Evolutionary conservation across 108 stramenopile genomes (phyloP).

Genomic region (Aurantiochytrium sp.): DNA sequence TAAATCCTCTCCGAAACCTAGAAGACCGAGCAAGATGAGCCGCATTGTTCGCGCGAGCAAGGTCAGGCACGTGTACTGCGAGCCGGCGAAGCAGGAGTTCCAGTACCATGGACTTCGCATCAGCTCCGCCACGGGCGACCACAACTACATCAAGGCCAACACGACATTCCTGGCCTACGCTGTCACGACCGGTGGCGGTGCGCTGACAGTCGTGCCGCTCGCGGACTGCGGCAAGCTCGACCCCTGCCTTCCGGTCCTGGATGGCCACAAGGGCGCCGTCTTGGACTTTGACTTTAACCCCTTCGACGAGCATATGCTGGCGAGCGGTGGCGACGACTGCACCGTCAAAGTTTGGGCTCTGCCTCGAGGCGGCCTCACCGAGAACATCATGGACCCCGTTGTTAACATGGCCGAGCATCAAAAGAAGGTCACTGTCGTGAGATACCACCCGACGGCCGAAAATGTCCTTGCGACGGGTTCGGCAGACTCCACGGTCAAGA

Average conservation of each 20-base stretch:
- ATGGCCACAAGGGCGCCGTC: slow-evolving; percentile 84
- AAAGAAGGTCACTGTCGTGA: slow-evolving; percentile 82
- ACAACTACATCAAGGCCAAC: slow-evolving; percentile 97
- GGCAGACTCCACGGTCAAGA: slow-evolving; percentile 81
- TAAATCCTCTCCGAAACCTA: background rate
- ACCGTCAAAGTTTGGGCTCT: slow-evolving; percentile 94
- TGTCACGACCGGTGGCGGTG: slow-evolving; percentile 86
- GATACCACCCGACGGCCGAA: slow-evolving; percentile 82
- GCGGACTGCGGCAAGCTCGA: slow-evolving; percentile 77
- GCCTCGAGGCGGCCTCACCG: slow-evolving; percentile 79
- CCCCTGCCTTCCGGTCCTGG: slow-evolving; percentile 64
- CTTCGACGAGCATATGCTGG: slow-evolving; percentile 89
- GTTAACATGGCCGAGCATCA: slow-evolving; percentile 78
- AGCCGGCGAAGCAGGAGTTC: background rate
- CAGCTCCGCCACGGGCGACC: slow-evolving; percentile 88
- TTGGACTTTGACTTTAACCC: slow-evolving; percentile 96
- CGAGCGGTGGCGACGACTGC: slow-evolving; percentile 75
- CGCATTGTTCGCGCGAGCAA: background rate
- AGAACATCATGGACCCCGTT: slow-evolving; percentile 69
- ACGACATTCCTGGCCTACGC: slow-evolving; percentile 92
- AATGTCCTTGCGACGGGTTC: slow-evolving; percentile 74
- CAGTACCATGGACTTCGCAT: slow-evolving; percentile 63
- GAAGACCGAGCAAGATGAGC: background rate
- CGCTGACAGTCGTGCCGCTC: slow-evolving; percentile 71
- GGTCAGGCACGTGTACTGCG: slow-evolving; percentile 14